Percentiles rank a stretch among this genome's conserved stretches.
Evolutionary conservation across 2,329 filamentous ascomycete species (phyloP).

Genomic region (Xylaria multiplex): DNA sequence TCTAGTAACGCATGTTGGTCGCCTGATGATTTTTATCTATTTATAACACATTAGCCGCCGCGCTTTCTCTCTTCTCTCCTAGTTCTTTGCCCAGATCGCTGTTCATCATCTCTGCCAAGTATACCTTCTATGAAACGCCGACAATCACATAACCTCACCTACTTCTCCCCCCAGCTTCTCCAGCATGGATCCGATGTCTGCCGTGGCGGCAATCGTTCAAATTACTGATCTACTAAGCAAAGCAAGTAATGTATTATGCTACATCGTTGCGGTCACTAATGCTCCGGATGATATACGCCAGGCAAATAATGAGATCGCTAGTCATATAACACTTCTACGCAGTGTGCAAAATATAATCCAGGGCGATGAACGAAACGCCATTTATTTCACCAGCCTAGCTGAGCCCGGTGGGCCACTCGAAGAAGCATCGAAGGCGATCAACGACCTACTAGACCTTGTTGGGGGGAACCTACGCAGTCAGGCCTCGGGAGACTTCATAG

Average conservation of each 20-base stretch:
- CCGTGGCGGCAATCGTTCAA: not conserved
- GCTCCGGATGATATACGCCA: not conserved
- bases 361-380: not conserved
- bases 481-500: not conserved
- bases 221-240: not conserved
- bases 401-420: not conserved
- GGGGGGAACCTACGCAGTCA: not conserved
- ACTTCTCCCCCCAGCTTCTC: too few relatives aligned
- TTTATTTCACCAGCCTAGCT: not conserved
- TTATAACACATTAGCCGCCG: not conserved
- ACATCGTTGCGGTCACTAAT: not conserved
- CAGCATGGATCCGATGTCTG: constrained; percentile 1
- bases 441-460: not conserved
- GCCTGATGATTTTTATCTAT: not conserved
- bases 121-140: not conserved
- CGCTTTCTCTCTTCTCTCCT: not conserved
- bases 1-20: not conserved
- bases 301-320: not conserved
- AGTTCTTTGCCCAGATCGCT: not conserved
- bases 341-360: not conserved
- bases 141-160: not conserved
- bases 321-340: constrained; percentile 1
- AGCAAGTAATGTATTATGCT: not conserved
- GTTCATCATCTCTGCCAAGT: not conserved
- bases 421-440: not conserved